Base-by-base conservation (phyloP, 179 eudicot species). In the Beta macrorhiza region DNA sequence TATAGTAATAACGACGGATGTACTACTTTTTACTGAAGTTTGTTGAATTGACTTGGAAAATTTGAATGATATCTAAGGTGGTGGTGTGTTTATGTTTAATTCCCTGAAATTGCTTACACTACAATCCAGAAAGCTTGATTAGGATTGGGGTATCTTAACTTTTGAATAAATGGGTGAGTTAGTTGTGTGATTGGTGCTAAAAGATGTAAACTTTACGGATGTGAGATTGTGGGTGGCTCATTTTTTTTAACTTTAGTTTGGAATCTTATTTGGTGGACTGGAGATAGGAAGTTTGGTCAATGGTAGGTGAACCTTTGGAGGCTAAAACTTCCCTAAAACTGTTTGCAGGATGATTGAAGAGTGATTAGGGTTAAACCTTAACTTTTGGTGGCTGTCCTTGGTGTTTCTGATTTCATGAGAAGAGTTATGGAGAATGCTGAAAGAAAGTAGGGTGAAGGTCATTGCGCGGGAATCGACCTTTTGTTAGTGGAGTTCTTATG, bases 201-300 rank as follows among this genome's bases (percentile, higher is more conserved):
- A 82, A 49, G 63, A 76, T 78, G 82, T 67, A 63, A 78, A 74
- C 68, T 74, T 65, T 64, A 52, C 47, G 7, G 55, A 61, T 59
- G 22, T 61, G 20, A 17, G 53, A 67, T 56, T 19, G 52, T 73
- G 69, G 80, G 16, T 62, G 44, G 57, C 32, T 62, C 29, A 3
- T 4, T 8, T 62, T 58, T 68, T 32, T 37, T 0, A 19, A 3
- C 8, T 17, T 53, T 3, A 2, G 51, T 80, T 57, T 14, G 25
- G 15, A 69, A 57, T 69, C 2, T 11, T 29, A 11, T 37, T 51
- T 45, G 42, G 57, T 79, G 44, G 53, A 29, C 47, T n/a, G 20
- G 32, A 29, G 32, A 71, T 7, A 20, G 22, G 6, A 25, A 51
- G 10, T 56, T 20, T 37, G 44, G 67, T 61, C 12, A 20, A 9